Evolutionary conservation across 768 basidiomycete species (phyloP), one percentile per base, ranked within the genome.

Genomic region (Saitozyma sp.): DNA sequence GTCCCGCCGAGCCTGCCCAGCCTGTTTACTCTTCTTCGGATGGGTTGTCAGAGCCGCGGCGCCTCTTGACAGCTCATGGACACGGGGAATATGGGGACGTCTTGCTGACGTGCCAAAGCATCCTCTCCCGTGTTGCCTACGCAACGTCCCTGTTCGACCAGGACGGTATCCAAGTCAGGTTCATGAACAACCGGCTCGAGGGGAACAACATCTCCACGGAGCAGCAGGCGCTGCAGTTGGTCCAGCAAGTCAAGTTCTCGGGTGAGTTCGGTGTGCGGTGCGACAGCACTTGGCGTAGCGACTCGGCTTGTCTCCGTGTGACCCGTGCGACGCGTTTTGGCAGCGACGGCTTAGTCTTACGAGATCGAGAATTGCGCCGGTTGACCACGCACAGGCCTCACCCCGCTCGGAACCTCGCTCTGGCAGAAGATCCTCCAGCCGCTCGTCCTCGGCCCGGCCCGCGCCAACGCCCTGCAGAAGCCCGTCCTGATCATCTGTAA

Each of bases 121-220:
- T 81, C 65, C 54, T 80, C 29, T 74, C 73, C 29, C 65, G 80
- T 58, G 79, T 81, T 50, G 80, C 80, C n/a, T 81, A 68, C 54
- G 81, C 79, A 9, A 70, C 76, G 17, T 70, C 73, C 6, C 67
- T 81, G 43, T 80, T 80, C 65, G 81, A 81, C 69, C 68, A 76
- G 13, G 82, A 82, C 58, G 82, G 82, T 50, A 81, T 82, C 58
- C 76, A 78, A 50, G 76, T 81, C 52, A 68, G 81, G 54, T 82
- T 81, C 76, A 75, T 82, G 73, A 82, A 82, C 76, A 72, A 65
- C 20, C 69, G 75, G 9, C 60, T 76, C 54, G 79, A 81, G 41
- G 82, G 81, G 7, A 80, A 82, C 73, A 69, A 72, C 65, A 75
- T 82, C 65, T 61, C 58, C n/a, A 66, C 73, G 10, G 81, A 82